A percentile compares a stretch with the other conserved stretches of the same genome.
phyloP scores from a whole-genome alignment of 169 alveolate genomes.

The Plasmodium berghei region DNA sequence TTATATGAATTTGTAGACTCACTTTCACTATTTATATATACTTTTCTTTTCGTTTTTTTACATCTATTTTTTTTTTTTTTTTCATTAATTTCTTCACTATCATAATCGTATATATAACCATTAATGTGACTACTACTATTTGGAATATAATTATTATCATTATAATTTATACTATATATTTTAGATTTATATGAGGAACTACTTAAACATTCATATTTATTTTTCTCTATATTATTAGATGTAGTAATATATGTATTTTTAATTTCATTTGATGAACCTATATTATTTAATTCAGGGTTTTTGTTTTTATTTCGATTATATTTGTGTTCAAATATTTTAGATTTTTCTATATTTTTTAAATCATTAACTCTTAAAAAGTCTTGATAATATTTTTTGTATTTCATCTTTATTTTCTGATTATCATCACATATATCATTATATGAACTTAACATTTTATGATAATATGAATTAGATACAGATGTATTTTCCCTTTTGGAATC shows the following conservation, averaged over 20 bases:
- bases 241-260: no score
- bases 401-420: not conserved
- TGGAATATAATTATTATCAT: not conserved
- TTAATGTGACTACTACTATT: not conserved
- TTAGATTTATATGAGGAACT: not conserved
- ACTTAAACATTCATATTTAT: not conserved
- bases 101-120: not conserved
- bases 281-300: no score
- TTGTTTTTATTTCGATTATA: no score
- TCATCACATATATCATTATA: slow-evolving; percentile 10
- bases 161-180: not conserved
- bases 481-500: no score
- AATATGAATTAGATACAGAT: no score
- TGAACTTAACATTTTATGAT: no score
- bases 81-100: not conserved
- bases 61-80: not conserved
- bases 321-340: not conserved
- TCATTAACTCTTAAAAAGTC: slow-evolving; percentile 21
- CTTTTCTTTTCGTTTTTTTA: no score
- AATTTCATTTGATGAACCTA: no score
- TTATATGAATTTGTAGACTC: no score
- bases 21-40: no score
- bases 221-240: not conserved
- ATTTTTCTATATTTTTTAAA: slow-evolving; percentile 14
- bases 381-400: slow-evolving; percentile 24